phyloP scores from a whole-genome alignment of 345 rosid genomes.

The Eucalyptus curtisii region DNA sequence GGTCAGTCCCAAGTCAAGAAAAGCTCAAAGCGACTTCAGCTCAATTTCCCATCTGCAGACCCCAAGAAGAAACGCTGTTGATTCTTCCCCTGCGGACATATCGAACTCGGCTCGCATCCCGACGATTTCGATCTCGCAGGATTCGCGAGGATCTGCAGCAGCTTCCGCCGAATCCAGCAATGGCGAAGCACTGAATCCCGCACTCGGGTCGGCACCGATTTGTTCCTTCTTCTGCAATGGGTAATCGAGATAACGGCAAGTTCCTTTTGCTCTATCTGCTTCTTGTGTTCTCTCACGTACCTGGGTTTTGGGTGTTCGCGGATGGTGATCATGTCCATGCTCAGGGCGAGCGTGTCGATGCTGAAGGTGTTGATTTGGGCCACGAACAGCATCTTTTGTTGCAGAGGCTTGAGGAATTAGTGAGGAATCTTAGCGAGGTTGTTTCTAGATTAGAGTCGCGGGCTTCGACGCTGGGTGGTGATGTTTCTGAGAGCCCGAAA shows the following conservation, averaged over 20 bases:
- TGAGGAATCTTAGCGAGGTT: constrained; percentile 56
- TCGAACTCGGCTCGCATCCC: background rate
- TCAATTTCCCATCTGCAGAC: background rate
- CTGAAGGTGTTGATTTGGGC: constrained; percentile 1
- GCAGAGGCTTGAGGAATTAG: constrained; percentile 58
- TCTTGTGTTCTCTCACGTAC: constrained; percentile 17
- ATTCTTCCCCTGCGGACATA: background rate
- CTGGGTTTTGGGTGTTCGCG: background rate
- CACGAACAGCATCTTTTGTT: constrained; percentile 26
- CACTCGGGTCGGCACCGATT: background rate
- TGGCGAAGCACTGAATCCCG: background rate
- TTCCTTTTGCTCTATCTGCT: constrained; percentile 25
- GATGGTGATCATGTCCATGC: constrained; percentile 16
- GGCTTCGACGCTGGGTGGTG: background rate
- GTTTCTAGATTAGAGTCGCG: constrained; percentile 53
- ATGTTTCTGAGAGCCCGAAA: background rate
- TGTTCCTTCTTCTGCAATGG: constrained; percentile 22
- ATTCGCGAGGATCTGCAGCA: background rate
- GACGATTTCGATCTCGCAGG: background rate
- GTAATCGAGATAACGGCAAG: constrained; percentile 43
- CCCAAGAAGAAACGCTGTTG: background rate
- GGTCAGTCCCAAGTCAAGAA: background rate
- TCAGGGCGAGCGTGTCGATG: constrained; percentile 6
- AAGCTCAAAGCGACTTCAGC: background rate
- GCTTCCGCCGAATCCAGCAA: background rate